phyloP scores from a whole-genome alignment of 2,329 filamentous ascomycete genomes.

The Trichoderma atroviride region DNA sequence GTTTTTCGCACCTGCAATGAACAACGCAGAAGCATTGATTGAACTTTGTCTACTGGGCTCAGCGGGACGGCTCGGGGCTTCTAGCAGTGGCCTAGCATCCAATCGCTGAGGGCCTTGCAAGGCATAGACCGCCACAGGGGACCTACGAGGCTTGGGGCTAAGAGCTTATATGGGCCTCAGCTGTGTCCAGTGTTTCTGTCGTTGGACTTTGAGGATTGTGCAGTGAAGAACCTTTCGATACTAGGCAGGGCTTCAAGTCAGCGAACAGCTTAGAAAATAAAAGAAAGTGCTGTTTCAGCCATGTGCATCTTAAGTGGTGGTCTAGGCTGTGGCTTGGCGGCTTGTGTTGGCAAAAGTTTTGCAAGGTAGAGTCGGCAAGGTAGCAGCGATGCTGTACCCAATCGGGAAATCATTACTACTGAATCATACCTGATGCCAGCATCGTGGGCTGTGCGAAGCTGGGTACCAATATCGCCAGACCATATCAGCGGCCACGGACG shows the following conservation, averaged over 20 bases:
- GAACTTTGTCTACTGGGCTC: background rate
- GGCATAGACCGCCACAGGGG: background rate
- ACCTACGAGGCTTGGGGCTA: background rate
- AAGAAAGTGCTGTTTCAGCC: background rate
- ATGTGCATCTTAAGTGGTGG: background rate
- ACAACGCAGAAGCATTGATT: slow-evolving; percentile 4
- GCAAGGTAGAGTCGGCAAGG: background rate
- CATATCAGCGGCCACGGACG: background rate
- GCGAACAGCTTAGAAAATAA: too few species aligned
- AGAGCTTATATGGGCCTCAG: background rate
- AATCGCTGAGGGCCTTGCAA: background rate
- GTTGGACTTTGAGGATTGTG: background rate
- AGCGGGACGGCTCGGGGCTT: slow-evolving; percentile 15
- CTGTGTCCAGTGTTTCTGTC: background rate
- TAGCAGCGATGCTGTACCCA: background rate
- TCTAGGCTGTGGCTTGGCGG: background rate
- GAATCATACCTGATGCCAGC: background rate
- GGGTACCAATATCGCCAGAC: background rate
- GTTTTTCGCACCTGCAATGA: background rate
- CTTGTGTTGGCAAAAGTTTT: background rate
- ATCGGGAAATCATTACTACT: background rate
- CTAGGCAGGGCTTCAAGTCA: too few species aligned
- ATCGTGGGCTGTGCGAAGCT: background rate
- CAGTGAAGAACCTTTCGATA: background rate
- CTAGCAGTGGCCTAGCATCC: slow-evolving; percentile 1